Evolutionary conservation across 2,329 filamentous ascomycete species (phyloP), one percentile per base, ranked within the genome.

Genomic region (Ustulina deusta): DNA sequence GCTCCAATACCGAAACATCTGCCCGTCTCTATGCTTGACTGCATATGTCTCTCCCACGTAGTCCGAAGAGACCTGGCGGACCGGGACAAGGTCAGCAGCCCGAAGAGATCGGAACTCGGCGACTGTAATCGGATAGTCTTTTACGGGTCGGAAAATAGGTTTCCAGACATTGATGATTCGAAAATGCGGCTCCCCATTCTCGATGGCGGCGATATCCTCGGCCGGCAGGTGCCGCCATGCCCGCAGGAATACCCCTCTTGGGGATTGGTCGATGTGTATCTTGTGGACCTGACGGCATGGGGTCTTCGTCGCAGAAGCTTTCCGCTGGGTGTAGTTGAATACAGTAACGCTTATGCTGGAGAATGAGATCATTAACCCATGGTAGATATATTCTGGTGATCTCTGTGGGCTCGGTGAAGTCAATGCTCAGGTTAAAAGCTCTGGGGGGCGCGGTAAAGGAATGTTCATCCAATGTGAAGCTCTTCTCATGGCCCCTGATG

Each of bases 121-220:
- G 32, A 59, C 22, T n/a, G 52, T 36, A 2, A 64, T 17, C 7
- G 61, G 61, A 27, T 64, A 44, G 13, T 64, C 61, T 10, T 20
- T 22, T 2, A 64, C 44, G 9, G 42, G 20, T 5, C 34, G 27
- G n/a, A 51, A 58, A 9, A 64, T 5, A 25, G 61, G 61, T n/a
- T 59, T 64, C 61, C 61, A 64, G 13, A 64, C 52, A 20, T 64
- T 64, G 27, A 64, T 42, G n/a, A 64, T 64, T n/a, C 54, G 61
- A n/a, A 64, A 64, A 20, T 58, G 13, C 2, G 54, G 32, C 20
- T 64, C 13, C 3, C 61, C 61, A 10, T 52, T 64, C 34, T 64
- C 54, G 15, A 64, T 64, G 6, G n/a, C 40, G 2, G n/a, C 25
- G 13, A 10, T 27, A 36, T 62, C 25, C 9, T 58, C 25, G 5